Evolutionary conservation across 1,284 basidiomycete genomes (phyloP), one percentile per base, ranked within the genome.

Genomic region (Moesziomyces parantarcticus): DNA sequence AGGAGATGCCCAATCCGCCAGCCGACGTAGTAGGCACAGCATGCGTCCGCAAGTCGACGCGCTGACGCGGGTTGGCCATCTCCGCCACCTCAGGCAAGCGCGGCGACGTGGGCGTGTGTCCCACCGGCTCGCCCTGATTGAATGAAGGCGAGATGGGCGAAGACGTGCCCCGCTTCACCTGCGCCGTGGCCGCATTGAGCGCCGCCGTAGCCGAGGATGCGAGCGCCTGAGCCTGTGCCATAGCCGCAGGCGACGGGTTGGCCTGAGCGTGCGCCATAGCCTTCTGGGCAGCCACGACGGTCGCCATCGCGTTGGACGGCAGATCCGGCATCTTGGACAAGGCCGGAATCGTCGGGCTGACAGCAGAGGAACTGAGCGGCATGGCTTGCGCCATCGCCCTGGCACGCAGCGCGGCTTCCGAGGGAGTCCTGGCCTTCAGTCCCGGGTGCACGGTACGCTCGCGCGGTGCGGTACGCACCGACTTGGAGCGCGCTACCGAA

Each of bases 161-260:
- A 6, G 62, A 43, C 10, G 51, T 48, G 16, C 20, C 29, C 26
- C 58, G 50, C 59, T 58, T 56, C 25, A 66, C 63, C 9, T 66
- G 55, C n/a, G 58, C 58, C 26, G 63, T 58, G n/a, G 68, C 62
- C 40, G 62, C 58, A 14, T 67, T 60, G 43, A 71, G 54, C 23
- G 67, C 67, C 18, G 60, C 68, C 3, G 64, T 67, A n/a, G 68
- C 68, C 10, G 68, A 55, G 2, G 68, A 55, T 8, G 73, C 68
- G 41, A 71, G 34, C 4, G 68, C 63, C 40, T 75, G 64, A 18
- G 73, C 73, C 29, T 75, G 73, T 21, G 73, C 73, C 18, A 63
- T 16, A 13, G 61, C 58, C 1, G 61, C 57, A 3, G 68, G 59
- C 13, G 60, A 53, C 3, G 68, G 68, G 29, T 68, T 64, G 2